Evolutionary conservation across 192 early-diverging fungal genomes (phyloP).

Genomic region (Mortierella antarctica): DNA sequence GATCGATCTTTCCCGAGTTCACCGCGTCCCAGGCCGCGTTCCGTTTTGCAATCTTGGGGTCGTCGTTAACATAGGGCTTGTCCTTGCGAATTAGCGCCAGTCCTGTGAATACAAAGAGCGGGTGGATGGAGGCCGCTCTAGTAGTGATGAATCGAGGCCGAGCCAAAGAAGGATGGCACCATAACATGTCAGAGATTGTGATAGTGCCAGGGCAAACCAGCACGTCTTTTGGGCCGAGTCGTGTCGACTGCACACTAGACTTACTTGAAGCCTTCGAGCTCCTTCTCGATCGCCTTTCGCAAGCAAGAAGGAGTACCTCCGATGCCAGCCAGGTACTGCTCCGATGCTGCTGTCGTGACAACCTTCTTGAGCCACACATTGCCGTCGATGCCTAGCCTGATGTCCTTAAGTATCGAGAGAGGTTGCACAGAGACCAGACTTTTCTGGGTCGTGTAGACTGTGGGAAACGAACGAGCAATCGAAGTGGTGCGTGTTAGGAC

Average conservation of each 20-base stretch:
- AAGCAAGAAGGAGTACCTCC: constrained; percentile 73
- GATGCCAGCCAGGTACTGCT: constrained; percentile 69
- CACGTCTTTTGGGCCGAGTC: neutral
- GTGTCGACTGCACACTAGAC: neutral
- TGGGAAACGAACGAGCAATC: neutral
- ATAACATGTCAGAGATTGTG: neutral
- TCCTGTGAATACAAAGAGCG: constrained; percentile 83
- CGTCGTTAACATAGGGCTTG: constrained; percentile 73
- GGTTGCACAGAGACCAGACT: constrained; percentile 39
- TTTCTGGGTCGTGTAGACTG: constrained; percentile 42
- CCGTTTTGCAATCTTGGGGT: constrained; percentile 67
- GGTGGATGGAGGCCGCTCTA: constrained; percentile 73
- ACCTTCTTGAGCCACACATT: constrained; percentile 82
- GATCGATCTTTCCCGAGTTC: constrained; percentile 65
- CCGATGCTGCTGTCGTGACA: constrained; percentile 59
- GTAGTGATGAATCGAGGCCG: neutral
- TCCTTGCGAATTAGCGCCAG: constrained; percentile 77
- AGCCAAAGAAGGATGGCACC: neutral
- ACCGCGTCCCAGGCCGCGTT: constrained; percentile 78
- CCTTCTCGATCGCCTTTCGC: constrained; percentile 69
- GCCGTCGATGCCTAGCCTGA: constrained; percentile 83
- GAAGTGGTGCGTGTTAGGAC: neutral
- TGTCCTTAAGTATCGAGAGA: constrained; percentile 68
- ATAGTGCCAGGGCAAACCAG: neutral
- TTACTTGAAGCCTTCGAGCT: constrained; percentile 73